Conservation (phyloP, 2,329 filamentous ascomycete species). For the Magnaporthiopsis incrustans region DNA sequence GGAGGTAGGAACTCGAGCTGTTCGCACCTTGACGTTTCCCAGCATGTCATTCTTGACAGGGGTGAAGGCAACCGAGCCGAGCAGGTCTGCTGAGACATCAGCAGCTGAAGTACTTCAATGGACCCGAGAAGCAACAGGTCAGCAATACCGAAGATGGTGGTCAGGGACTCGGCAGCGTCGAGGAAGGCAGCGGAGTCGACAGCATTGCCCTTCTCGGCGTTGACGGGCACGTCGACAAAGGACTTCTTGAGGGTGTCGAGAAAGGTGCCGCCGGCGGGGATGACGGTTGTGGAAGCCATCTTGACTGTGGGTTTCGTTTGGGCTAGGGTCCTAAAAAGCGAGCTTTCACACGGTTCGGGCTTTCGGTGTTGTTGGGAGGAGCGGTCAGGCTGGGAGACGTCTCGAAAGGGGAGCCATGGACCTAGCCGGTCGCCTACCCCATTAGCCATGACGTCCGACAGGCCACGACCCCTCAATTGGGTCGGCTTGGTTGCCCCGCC, state of each 20-base stretch:
- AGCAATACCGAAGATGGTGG: slow-evolving; percentile 70
- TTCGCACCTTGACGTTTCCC: slow-evolving; percentile 77
- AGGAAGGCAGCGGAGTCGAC: slow-evolving; percentile 83
- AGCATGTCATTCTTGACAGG: slow-evolving; percentile 88
- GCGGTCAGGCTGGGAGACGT: background rate
- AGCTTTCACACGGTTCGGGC: background rate
- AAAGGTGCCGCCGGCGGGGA: slow-evolving; percentile 66
- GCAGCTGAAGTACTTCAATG: background rate
- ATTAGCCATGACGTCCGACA: background rate
- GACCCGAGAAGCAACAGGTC: background rate
- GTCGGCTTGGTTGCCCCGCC: background rate
- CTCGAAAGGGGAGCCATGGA: background rate
- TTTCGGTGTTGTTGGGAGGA: background rate
- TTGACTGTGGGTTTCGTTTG: background rate
- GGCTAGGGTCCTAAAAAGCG: background rate
- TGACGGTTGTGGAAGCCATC: slow-evolving; percentile 31
- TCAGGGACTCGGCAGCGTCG: slow-evolving; percentile 79
- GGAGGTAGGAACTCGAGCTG: background rate
- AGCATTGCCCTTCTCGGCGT: slow-evolving; percentile 64
- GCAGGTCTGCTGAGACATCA: slow-evolving; percentile 38
- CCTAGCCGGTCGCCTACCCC: no score
- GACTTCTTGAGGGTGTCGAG: slow-evolving; percentile 78
- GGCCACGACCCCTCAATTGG: background rate
- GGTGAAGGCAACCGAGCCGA: slow-evolving; percentile 69
- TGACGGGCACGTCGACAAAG: slow-evolving; percentile 75